Percentiles rank a stretch among this genome's conserved stretches.
phyloP scores from a whole-genome alignment of 1,139 yeast species.

The Pichia terricola region DNA sequence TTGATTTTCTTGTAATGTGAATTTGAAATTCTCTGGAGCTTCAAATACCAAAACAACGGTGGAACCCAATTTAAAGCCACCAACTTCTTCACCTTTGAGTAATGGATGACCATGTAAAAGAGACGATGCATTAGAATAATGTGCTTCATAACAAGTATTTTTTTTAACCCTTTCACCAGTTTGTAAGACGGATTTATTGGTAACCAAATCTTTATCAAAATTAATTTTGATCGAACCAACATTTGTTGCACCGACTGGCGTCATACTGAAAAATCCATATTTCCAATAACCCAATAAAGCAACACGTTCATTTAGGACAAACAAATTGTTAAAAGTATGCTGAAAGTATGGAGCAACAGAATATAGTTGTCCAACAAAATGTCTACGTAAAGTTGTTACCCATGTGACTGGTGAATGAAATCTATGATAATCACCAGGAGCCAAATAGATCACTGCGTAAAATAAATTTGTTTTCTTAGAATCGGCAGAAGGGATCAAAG shows the following conservation, averaged over 20 bases:
- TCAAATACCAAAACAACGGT: slow-evolving; percentile 95
- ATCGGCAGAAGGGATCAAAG: slow-evolving; percentile 10
- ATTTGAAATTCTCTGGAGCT: slow-evolving; percentile 74
- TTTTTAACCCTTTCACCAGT: slow-evolving; percentile 46
- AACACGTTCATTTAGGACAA: slow-evolving; percentile 90
- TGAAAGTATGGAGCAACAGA: slow-evolving; percentile 97
- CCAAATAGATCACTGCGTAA: slow-evolving; percentile 87
- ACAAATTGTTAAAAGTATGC: slow-evolving; percentile 72
- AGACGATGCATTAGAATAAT: slow-evolving; percentile 71
- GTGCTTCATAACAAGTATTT: slow-evolving; percentile 90
- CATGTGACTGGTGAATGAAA: slow-evolving; percentile 95
- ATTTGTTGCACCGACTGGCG: slow-evolving; percentile 98
- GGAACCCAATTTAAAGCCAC: slow-evolving; percentile 93
- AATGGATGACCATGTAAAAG: slow-evolving; percentile 85
- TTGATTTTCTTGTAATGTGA: slow-evolving; percentile 61
- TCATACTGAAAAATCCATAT: slow-evolving; percentile 95
- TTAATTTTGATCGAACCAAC: slow-evolving; percentile 91
- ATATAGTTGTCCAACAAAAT: slow-evolving; percentile 90
- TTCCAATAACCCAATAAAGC: slow-evolving; percentile 94
- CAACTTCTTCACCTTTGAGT: slow-evolving; percentile 88
- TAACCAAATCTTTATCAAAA: slow-evolving; percentile 83
- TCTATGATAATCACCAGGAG: slow-evolving; percentile 98
- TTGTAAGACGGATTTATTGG: slow-evolving; percentile 59
- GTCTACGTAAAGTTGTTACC: slow-evolving; percentile 91
- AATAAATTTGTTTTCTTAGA: slow-evolving; percentile 49